Evolutionary conservation across 108 stramenopile genomes (phyloP).

Genomic region (Aurantiochytrium sp.): DNA sequence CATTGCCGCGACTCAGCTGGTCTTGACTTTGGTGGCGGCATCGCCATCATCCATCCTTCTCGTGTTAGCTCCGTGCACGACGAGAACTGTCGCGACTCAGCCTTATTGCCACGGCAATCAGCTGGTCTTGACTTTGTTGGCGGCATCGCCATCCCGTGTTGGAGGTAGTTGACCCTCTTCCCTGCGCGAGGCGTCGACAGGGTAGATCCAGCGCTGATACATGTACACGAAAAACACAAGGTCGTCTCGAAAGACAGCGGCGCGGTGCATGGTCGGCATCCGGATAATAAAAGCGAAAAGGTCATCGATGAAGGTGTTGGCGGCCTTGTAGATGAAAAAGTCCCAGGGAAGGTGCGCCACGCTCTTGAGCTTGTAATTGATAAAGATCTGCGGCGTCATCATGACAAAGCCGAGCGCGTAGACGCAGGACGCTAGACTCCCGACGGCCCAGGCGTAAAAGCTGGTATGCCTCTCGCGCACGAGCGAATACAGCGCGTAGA

Average conservation of each 20-base stretch:
- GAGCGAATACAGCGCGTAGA: constrained; percentile 66
- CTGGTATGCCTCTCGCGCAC: constrained; percentile 66
- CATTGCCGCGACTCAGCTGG: too few species aligned
- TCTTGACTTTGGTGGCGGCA: too few species aligned
- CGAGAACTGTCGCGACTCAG: too few species aligned
- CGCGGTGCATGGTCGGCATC: constrained; percentile 81
- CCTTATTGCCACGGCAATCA: too few species aligned
- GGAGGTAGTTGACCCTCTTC: too few species aligned
- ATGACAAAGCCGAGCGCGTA: constrained; percentile 82
- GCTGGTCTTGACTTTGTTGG: too few species aligned
- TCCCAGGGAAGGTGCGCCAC: constrained; percentile 81
- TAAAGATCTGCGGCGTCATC: constrained; percentile 86
- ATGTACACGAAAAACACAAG: constrained; percentile 76
- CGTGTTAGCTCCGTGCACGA: too few species aligned
- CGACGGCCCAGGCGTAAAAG: constrained; percentile 76
- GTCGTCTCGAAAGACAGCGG: constrained; percentile 77
- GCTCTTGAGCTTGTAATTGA: constrained; percentile 79
- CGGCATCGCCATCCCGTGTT: too few species aligned
- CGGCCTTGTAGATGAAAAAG: constrained; percentile 72
- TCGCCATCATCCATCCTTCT: too few species aligned
- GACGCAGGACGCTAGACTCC: constrained; percentile 67
- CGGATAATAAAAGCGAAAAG: constrained; percentile 78
- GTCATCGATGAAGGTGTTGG: constrained; percentile 86
- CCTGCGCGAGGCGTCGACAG: constrained; percentile 56
- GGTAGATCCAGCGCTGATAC: constrained; percentile 77